These are phyloP conservation scores for Casuarina equisetifolia DNA, from an alignment of 306 rosid genomes.

Conservation along the genomic window DNA sequence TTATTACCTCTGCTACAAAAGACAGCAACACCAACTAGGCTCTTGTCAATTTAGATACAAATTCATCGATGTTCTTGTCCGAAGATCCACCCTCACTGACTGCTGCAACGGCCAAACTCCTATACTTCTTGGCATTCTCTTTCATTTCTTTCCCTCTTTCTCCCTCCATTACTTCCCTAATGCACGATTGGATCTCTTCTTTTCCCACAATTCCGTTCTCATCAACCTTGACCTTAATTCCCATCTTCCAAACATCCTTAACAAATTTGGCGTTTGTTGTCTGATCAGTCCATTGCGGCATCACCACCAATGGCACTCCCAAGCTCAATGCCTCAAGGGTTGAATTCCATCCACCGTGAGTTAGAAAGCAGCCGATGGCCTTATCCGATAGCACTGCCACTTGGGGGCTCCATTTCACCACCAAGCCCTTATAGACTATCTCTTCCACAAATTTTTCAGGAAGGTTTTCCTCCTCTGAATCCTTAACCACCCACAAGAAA, in stretches of 20 bases:
- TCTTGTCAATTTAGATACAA: background rate
- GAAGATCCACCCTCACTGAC: slow-evolving; percentile 10
- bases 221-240: slow-evolving; percentile 18
- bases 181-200: slow-evolving; percentile 12
- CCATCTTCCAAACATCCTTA: slow-evolving; percentile 23
- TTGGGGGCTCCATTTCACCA: slow-evolving; percentile 21
- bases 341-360: slow-evolving; percentile 23
- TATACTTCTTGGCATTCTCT: background rate
- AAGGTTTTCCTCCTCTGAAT: slow-evolving; percentile 10
- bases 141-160: background rate
- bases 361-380: slow-evolving; percentile 13
- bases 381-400: slow-evolving; percentile 11
- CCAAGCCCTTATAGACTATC: background rate
- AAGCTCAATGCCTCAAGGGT: slow-evolving; percentile 21
- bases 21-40: background rate
- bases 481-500: slow-evolving; percentile 25
- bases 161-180: slow-evolving; percentile 7
- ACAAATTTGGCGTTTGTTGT: slow-evolving; percentile 17
- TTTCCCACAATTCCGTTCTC: background rate
- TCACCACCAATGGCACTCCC: slow-evolving; percentile 21
- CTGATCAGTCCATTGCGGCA: slow-evolving; percentile 30
- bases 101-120: background rate
- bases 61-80: slow-evolving; percentile 5
- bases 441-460: slow-evolving; percentile 12
- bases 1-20: no score